Percentiles rank a stretch among this genome's conserved stretches.
Conservation (phyloP, 345 rosid species). For the Melaleuca quinquenervia region DNA sequence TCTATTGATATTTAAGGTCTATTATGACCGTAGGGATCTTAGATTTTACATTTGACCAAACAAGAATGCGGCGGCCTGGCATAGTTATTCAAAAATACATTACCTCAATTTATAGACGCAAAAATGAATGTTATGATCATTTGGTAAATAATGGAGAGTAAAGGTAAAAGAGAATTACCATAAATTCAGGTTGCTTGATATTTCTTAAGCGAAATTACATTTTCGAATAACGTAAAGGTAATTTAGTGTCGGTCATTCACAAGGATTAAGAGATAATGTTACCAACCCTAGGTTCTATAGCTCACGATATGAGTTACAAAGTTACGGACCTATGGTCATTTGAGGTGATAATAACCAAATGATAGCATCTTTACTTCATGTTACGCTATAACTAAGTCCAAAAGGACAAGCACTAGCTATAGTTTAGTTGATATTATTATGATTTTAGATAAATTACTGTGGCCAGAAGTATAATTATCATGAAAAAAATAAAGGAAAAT, state of each 20-base stretch:
- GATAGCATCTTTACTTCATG: too few species aligned
- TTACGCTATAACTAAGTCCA: too few species aligned
- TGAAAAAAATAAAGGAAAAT: too few species aligned
- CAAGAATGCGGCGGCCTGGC: fast-evolving
- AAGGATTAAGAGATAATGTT: background rate
- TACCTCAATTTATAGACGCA: background rate
- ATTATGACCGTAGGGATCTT: fast-evolving
- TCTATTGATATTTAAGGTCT: background rate
- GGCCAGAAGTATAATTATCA: too few species aligned
- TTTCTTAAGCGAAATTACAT: background rate
- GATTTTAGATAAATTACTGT: too few species aligned
- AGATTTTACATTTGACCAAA: fast-evolving
- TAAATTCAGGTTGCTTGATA: background rate
- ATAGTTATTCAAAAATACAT: fast-evolving
- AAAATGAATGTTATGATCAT: background rate
- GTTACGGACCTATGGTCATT: too few species aligned
- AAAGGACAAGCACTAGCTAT: too few species aligned
- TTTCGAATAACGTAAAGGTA: background rate
- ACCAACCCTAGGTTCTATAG: background rate
- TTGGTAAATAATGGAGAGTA: background rate
- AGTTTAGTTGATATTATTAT: too few species aligned
- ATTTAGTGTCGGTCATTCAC: background rate
- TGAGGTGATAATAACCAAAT: too few species aligned
- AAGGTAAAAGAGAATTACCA: background rate
- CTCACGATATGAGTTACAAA: background rate